phyloP scores from a whole-genome alignment of 2,329 filamentous ascomycete genomes.

The Penicillium sp. region DNA sequence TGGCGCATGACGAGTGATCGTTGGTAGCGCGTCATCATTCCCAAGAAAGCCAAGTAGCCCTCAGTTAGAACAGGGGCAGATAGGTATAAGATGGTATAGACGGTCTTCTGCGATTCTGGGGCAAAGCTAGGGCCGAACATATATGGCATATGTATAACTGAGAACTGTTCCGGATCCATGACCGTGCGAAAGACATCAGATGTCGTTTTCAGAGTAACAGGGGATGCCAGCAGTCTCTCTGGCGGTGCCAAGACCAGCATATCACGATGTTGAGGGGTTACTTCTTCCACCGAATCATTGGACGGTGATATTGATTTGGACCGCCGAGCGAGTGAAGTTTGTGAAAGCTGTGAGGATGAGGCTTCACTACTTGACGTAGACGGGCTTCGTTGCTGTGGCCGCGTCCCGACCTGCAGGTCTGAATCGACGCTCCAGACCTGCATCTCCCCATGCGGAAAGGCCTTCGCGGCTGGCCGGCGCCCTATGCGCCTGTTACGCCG shows the following conservation, averaged over 20 bases:
- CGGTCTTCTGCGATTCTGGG: constrained; percentile 20
- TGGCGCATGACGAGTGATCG: constrained; percentile 26
- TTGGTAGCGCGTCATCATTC: constrained; percentile 31
- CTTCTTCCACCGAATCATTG: constrained; percentile 6
- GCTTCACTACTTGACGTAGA: constrained; percentile 11
- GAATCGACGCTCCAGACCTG: constrained; percentile 23
- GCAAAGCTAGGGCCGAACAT: constrained; percentile 26
- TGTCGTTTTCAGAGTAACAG: constrained; percentile 19
- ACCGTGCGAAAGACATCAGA: constrained; percentile 27
- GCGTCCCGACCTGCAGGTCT: constrained; percentile 3
- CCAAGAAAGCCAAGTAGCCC: constrained; percentile 30
- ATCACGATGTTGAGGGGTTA: constrained; percentile 9
- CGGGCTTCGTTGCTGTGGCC: constrained; percentile 3
- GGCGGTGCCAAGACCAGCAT: constrained; percentile 17
- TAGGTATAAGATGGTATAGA: constrained; percentile 25
- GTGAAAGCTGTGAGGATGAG: constrained; percentile 9
- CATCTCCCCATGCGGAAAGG: constrained; percentile 22
- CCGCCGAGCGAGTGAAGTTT: constrained; percentile 10
- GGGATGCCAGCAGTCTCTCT: constrained; percentile 23
- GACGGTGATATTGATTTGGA: constrained; percentile 14
- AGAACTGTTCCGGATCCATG: constrained; percentile 25
- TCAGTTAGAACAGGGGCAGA: constrained; percentile 26
- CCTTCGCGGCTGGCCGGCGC: constrained; percentile 20
- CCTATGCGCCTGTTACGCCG: constrained; percentile 25
- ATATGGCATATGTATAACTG: constrained; percentile 29